Conservation (phyloP, 441 rosid species). For the Daphne laureola region DNA sequence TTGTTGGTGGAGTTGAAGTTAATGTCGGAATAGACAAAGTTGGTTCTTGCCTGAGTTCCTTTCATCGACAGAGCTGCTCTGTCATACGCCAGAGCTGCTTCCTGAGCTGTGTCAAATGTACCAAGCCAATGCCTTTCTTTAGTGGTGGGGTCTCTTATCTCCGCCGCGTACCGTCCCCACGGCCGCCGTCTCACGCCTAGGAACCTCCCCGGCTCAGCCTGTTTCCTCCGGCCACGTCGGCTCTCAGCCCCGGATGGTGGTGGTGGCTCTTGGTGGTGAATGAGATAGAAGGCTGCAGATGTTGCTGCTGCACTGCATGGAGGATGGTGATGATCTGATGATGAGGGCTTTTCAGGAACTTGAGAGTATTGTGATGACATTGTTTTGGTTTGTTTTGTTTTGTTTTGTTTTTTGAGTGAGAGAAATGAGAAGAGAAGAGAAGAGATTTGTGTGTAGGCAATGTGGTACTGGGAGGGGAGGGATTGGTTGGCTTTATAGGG, state of each 20-base stretch:
- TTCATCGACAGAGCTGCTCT: constrained; percentile 88
- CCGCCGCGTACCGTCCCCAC: constrained; percentile 94
- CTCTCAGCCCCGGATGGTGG: constrained; percentile 45
- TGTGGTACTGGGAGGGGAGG: not conserved
- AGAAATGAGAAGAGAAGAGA: constrained; percentile 11
- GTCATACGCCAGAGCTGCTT: constrained; percentile 87
- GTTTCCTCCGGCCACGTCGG: constrained; percentile 64
- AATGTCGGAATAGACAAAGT: constrained; percentile 47
- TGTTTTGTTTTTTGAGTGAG: not conserved
- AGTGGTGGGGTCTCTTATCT: constrained; percentile 85
- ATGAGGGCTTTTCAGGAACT: constrained; percentile 25
- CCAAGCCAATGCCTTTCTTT: constrained; percentile 96
- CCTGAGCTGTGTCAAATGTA: constrained; percentile 88
- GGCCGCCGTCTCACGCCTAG: constrained; percentile 86
- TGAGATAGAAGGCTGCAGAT: constrained; percentile 36
- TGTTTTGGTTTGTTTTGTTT: not conserved
- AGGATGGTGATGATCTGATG: constrained; percentile 11
- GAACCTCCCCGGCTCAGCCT: constrained; percentile 80
- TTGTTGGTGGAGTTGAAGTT: constrained; percentile 17
- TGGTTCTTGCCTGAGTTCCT: constrained; percentile 80
- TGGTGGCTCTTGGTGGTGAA: constrained; percentile 20
- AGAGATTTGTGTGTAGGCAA: no score
- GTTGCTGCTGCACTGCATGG: not conserved
- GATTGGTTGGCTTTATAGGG: constrained; percentile 25
- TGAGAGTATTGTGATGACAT: constrained; percentile 37